Evolutionary conservation across 305 asterid species (phyloP).

Genomic region (Coffea humblotiana): DNA sequence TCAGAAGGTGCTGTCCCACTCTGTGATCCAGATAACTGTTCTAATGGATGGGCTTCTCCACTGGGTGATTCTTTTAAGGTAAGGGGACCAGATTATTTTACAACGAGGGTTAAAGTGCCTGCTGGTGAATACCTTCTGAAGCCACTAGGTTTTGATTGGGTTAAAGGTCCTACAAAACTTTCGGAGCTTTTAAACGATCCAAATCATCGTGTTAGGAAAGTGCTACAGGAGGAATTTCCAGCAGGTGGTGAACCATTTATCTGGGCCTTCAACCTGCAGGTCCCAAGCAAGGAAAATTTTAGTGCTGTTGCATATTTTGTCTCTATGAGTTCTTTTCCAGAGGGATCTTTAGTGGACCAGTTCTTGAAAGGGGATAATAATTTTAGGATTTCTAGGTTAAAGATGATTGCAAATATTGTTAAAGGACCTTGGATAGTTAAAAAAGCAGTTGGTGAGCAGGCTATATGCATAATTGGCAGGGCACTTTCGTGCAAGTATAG

Average conservation of each 20-base stretch:
- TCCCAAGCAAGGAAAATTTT: constrained; percentile 74
- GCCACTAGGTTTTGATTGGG: constrained; percentile 90
- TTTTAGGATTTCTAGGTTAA: constrained; percentile 57
- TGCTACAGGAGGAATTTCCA: constrained; percentile 46
- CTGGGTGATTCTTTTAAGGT: constrained; percentile 67
- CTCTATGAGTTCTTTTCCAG: constrained; percentile 34
- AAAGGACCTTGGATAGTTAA: constrained; percentile 91
- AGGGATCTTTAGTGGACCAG: constrained; percentile 52
- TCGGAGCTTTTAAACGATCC: constrained; percentile 56
- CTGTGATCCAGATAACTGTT: constrained; percentile 51
- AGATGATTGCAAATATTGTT: constrained; percentile 70
- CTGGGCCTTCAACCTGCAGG: constrained; percentile 89
- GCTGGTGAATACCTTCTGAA: constrained; percentile 75
- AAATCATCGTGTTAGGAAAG: constrained; percentile 58
- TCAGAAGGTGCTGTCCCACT: constrained; percentile 73
- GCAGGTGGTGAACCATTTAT: constrained; percentile 53
- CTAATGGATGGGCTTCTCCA: constrained; percentile 88
- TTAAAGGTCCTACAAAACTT: constrained; percentile 67
- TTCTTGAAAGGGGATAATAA: constrained; percentile 65
- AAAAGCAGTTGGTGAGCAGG: constrained; percentile 87
- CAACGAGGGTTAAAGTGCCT: constrained; percentile 58
- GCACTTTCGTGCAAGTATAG: constrained; percentile 59
- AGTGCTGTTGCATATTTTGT: constrained; percentile 75
- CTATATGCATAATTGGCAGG: constrained; percentile 68
- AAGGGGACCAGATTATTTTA: constrained; percentile 74